phyloP scores from a whole-genome alignment of 1,284 basidiomycete species.

The Retiboletus flavoniger region DNA sequence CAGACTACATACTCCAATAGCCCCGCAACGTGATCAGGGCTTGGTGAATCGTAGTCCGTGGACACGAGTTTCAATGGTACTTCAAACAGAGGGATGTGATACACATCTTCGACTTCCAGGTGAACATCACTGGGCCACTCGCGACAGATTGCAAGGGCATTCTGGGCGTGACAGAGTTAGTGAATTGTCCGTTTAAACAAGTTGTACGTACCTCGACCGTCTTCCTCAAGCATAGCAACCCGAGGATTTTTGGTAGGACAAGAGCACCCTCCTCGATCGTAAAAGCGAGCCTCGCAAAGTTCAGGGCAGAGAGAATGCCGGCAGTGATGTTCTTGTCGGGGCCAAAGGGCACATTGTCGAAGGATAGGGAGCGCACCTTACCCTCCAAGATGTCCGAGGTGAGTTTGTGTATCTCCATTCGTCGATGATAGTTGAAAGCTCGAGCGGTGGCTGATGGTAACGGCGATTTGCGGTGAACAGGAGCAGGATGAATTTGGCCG shows the following conservation, averaged over 20 bases:
- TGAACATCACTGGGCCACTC: constrained; percentile 47
- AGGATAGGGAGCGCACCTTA: constrained; percentile 35
- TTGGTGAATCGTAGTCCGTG: constrained; percentile 41
- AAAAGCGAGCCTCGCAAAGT: constrained; percentile 52
- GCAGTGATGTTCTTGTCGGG: constrained; percentile 39
- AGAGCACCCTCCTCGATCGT: constrained; percentile 34
- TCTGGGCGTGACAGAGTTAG: constrained; percentile 32
- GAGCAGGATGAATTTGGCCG: background rate
- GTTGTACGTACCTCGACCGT: constrained; percentile 37
- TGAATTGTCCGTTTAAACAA: background rate
- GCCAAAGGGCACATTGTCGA: constrained; percentile 43
- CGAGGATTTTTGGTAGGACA: constrained; percentile 36
- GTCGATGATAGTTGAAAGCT: background rate
- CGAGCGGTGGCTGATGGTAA: background rate
- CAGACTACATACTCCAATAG: constrained; percentile 42
- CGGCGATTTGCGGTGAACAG: constrained; percentile 10
- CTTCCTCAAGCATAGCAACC: constrained; percentile 37
- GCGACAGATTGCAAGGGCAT: constrained; percentile 48
- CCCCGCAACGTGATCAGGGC: constrained; percentile 36
- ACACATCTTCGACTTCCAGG: constrained; percentile 50
- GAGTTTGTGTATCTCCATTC: constrained; percentile 21
- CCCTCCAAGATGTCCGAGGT: constrained; percentile 26
- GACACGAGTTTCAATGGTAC: constrained; percentile 40
- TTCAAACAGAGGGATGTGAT: constrained; percentile 40
- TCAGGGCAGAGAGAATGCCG: constrained; percentile 56